These are phyloP conservation scores for Aspergillus unguis DNA, from an alignment of 2,329 filamentous ascomycete genomes.

Conservation along the genomic window DNA sequence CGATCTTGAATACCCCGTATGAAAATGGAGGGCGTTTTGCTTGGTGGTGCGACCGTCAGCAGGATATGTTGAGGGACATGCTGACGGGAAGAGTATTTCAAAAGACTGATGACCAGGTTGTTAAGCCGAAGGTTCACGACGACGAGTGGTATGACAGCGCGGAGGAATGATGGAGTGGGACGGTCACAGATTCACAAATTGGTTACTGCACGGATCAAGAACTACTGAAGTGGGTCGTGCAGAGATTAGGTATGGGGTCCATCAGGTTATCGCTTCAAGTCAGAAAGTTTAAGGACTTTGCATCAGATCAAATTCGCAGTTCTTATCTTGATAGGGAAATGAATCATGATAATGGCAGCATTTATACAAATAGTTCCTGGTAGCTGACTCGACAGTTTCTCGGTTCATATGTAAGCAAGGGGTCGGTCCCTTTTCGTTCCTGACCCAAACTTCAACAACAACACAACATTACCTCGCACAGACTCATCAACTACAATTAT, in stretches of 20 bases:
- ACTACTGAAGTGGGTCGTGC: background rate
- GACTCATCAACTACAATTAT: background rate
- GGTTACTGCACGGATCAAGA: background rate
- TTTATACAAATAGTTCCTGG: background rate
- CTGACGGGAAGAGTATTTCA: slow-evolving; percentile 3
- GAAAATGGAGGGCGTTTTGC: background rate
- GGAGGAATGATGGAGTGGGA: background rate
- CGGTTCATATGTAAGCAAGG: background rate
- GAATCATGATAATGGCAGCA: background rate
- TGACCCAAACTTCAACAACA: slow-evolving; percentile 1
- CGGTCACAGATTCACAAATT: background rate
- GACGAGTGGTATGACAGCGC: slow-evolving; percentile 8
- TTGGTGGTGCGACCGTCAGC: slow-evolving; percentile 10
- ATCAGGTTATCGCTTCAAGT: too few species aligned
- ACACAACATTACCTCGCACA: background rate
- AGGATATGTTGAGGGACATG: slow-evolving; percentile 4
- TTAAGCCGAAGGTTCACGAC: background rate
- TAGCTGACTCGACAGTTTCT: too few species aligned
- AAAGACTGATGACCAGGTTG: background rate
- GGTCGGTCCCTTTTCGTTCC: slow-evolving; percentile 5
- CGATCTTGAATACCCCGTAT: background rate
- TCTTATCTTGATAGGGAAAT: too few species aligned
- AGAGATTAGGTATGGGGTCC: background rate
- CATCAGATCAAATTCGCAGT: too few species aligned
- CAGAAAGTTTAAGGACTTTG: too few species aligned